Conservation (phyloP, 1,284 basidiomycete genomes). For the Irpex sp. region DNA sequence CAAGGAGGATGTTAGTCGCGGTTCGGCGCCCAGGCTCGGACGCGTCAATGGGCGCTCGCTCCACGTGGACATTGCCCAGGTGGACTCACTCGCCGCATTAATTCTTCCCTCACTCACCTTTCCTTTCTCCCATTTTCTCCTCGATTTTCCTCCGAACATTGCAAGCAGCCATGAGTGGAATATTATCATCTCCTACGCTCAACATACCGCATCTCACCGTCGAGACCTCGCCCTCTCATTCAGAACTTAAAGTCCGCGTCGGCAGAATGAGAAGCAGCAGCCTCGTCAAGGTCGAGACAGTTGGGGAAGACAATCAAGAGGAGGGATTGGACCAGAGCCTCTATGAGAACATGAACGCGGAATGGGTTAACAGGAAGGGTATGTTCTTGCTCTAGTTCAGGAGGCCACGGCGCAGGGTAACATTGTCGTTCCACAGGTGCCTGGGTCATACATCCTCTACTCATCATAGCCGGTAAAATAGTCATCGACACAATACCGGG, state of each 20-base stretch:
- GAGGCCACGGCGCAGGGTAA: not conserved
- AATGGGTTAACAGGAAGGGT: slow-evolving; percentile 99
- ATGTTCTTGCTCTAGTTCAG: slow-evolving; percentile 18
- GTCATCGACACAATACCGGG: slow-evolving; percentile 92
- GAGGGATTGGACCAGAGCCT: slow-evolving; percentile 77
- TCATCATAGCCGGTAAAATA: slow-evolving; percentile 88
- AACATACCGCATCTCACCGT: slow-evolving; percentile 19
- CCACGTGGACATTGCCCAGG: not conserved
- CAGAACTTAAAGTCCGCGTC: slow-evolving; percentile 30
- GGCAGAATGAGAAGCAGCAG: slow-evolving; percentile 71
- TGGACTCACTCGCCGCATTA: not conserved
- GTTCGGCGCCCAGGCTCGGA: not conserved
- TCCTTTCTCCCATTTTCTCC: too few relatives aligned
- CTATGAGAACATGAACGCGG: slow-evolving; percentile 89
- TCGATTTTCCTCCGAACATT: too few relatives aligned
- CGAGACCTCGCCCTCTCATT: slow-evolving; percentile 14
- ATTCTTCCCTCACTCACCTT: not conserved
- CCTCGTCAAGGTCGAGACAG: slow-evolving; percentile 84
- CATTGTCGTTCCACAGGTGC: slow-evolving; percentile 55
- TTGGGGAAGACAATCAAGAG: slow-evolving; percentile 74
- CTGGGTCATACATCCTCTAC: slow-evolving; percentile 95
- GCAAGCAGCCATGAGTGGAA: slow-evolving; percentile 15
- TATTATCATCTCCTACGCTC: slow-evolving; percentile 23
- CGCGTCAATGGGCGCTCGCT: not conserved
- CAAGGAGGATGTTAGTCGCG: not conserved